Percentiles rank a stretch among this genome's conserved stretches.
Conservation (phyloP, 352 stramenopile species). For the Phytophthora colocasiae region DNA sequence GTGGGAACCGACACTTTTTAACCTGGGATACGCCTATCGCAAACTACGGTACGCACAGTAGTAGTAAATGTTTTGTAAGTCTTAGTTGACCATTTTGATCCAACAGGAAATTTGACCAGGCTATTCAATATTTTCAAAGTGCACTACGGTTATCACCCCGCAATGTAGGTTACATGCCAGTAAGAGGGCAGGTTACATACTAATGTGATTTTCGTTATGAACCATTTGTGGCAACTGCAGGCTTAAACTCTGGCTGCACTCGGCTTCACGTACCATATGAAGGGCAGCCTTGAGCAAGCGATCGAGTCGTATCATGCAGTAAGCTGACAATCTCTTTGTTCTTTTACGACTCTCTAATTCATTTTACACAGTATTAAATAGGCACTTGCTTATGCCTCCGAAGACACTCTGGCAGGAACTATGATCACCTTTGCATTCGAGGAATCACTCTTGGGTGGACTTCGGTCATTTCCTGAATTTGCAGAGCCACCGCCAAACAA, state of each 20-base stretch:
- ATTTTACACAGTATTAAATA: slow-evolving; percentile 22
- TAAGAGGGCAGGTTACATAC: slow-evolving; percentile 1
- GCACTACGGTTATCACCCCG: slow-evolving; percentile 86
- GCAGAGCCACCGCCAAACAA: slow-evolving; percentile 29
- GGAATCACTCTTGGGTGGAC: slow-evolving; percentile 64
- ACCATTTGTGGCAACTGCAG: slow-evolving; percentile 29
- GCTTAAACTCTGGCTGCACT: slow-evolving; percentile 91
- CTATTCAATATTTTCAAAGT: slow-evolving; percentile 92
- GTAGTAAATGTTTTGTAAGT: background rate
- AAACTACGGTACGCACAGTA: slow-evolving; percentile 78
- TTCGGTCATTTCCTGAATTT: slow-evolving; percentile 46
- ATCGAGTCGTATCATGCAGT: slow-evolving; percentile 95
- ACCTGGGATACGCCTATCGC: slow-evolving; percentile 96
- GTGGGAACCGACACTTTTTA: slow-evolving; percentile 97
- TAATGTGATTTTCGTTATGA: background rate
- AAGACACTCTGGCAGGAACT: slow-evolving; percentile 77
- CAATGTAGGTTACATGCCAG: slow-evolving; percentile 52
- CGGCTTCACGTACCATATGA: slow-evolving; percentile 96
- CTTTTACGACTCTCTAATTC: background rate
- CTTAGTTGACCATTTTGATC: background rate
- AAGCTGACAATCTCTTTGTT: slow-evolving; percentile 3
- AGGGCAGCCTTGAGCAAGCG: slow-evolving; percentile 88
- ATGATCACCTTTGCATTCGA: slow-evolving; percentile 88
- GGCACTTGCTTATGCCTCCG: slow-evolving; percentile 81
- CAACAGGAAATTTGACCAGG: slow-evolving; percentile 87